Evolutionary conservation across 768 basidiomycete species (phyloP), one percentile per base, ranked within the genome.

Genomic region (Pulveroboletus frians): DNA sequence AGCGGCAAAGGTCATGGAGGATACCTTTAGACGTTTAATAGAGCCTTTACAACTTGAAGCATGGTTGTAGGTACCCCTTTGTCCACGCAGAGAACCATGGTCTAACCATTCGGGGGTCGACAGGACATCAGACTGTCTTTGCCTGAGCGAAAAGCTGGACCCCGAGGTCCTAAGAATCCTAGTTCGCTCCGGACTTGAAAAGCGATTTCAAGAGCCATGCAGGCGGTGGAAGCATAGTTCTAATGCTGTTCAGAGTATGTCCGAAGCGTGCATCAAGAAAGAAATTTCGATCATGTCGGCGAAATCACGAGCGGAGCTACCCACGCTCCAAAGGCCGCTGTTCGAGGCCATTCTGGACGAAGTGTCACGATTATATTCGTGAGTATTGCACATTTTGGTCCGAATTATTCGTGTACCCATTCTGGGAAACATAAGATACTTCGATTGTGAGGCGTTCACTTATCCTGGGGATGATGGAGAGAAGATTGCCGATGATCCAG

Each of bases 111-210:
- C n/a, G 13, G 15, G 6, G 17, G 2, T 37, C 11, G 15, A 11
- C 10, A 71, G 70, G 32, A 13, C 17, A 10, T 52, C 41, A 0
- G 66, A 66, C 35, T 42, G 46, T 11, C 47, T 73, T 14, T 39
- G 46, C 8, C 7, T 73, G 15, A 53, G 20, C 2, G 56, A 64
- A 15, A 44, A 52, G 4, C 18, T 71, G 15, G 52, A 57, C 6
- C 63, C 63, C 2, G 58, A 63, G 0, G 58, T 58, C 0, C 3
- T 75, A 0, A 49, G 31, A 6, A 63, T 67, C 1, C 54, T 75
- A 5, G 41, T 68, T 18, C 34, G 15, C 13, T 31, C 42, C 2
- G 74, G 71, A 1, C 62, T 74, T 0, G 38, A 49, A 7, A 58
- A 48, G 20, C 64, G 69, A 8, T 71, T 58, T 26, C 57, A 48